These are phyloP conservation scores for Suillus lakei DNA, from an alignment of 768 basidiomycete species.

Conservation along the genomic window DNA sequence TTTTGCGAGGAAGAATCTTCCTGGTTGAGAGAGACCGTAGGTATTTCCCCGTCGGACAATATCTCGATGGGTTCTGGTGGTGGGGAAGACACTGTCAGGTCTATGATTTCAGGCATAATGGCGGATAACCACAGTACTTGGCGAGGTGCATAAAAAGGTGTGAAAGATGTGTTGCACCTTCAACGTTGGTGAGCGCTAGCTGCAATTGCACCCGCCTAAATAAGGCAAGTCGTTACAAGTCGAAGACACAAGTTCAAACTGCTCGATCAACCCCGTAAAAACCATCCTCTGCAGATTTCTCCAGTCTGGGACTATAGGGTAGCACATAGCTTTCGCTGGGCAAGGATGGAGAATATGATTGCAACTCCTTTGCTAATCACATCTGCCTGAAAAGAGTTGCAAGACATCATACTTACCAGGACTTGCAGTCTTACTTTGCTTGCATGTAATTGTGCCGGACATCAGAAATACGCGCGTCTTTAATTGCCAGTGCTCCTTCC, in stretches of 20 bases:
- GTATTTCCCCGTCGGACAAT: constrained; percentile 28
- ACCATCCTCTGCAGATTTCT: background rate
- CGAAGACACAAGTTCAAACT: background rate
- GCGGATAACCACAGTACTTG: background rate
- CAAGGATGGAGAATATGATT: background rate
- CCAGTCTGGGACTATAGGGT: background rate
- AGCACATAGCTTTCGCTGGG: background rate
- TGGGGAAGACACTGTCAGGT: constrained; percentile 36
- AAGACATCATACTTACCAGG: background rate
- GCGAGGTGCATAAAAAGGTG: background rate
- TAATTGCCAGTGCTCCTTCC: background rate
- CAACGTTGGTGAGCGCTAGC: background rate
- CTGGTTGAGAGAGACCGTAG: constrained; percentile 6
- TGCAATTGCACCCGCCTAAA: background rate
- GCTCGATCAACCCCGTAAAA: background rate
- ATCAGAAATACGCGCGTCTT: background rate
- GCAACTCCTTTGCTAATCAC: background rate
- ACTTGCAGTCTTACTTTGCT: background rate
- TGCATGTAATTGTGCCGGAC: background rate
- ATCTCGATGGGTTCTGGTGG: constrained; percentile 34
- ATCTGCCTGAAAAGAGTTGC: no score
- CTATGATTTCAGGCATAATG: constrained; percentile 37
- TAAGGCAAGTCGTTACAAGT: background rate
- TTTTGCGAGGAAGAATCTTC: constrained; percentile 17
- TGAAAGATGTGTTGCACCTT: background rate